A percentile compares a stretch with the other conserved stretches of the same genome.
phyloP scores from a whole-genome alignment of 768 basidiomycete genomes.

The Brasilioporus rufonigricans region DNA sequence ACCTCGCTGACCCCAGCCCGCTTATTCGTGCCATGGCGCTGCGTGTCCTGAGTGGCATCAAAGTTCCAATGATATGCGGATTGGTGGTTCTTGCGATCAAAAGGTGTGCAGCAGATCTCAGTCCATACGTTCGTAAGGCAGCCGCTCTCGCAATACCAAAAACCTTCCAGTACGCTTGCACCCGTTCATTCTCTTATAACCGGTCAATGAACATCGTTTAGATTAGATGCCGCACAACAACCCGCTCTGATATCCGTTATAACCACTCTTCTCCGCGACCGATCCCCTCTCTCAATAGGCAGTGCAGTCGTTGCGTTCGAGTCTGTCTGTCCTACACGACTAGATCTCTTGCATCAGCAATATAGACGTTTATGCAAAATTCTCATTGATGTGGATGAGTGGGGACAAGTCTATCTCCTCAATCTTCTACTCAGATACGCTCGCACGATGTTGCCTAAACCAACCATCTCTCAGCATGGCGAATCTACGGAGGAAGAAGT shows the following conservation, averaged over 20 bases:
- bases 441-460: slow-evolving; percentile 75
- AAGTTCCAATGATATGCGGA: slow-evolving; percentile 83
- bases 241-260: slow-evolving; percentile 69
- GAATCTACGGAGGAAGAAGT: slow-evolving; percentile 51
- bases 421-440: slow-evolving; percentile 80
- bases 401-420: slow-evolving; percentile 87
- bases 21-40: slow-evolving; percentile 96
- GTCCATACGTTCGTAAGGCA: slow-evolving; percentile 92
- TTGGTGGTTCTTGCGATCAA: slow-evolving; percentile 86
- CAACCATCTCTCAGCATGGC: slow-evolving; percentile 36
- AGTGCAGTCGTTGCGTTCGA: slow-evolving; percentile 84
- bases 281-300: slow-evolving; percentile 85
- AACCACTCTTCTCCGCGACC: slow-evolving; percentile 62
- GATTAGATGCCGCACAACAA: slow-evolving; percentile 72
- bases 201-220: slow-evolving; percentile 31
- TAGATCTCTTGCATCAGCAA: slow-evolving; percentile 86
- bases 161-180: slow-evolving; percentile 63
- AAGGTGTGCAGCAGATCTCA: slow-evolving; percentile 88
- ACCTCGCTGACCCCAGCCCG: slow-evolving; percentile 87
- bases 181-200: slow-evolving; percentile 1
- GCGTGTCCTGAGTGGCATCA: slow-evolving; percentile 88
- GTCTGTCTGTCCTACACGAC: slow-evolving; percentile 78
- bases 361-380: slow-evolving; percentile 81
- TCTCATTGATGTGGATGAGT: slow-evolving; percentile 92
- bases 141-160: slow-evolving; percentile 90